Evolutionary conservation across 257 asterid species (phyloP), one percentile per base, ranked within the genome.

Genomic region (Gynochthodes officinalis): DNA sequence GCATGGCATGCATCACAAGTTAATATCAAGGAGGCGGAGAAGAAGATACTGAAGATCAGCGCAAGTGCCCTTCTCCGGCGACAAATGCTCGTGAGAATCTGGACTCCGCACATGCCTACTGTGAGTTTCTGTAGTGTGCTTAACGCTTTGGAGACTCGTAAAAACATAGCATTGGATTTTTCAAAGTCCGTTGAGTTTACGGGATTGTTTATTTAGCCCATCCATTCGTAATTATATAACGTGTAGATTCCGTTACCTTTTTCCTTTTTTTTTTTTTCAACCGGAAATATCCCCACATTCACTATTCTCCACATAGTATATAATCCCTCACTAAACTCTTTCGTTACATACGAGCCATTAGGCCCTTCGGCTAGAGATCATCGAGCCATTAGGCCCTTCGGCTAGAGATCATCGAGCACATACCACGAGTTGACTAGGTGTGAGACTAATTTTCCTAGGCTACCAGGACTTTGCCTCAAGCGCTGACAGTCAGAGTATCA

Each of bases 1-100:
- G 75, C 68, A 75, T 88, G 84, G 28, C 95, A 91, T 15, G 87
- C 87, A 42, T 82, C 52, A 39, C 83, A 77, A 52, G 61, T 68
- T 19, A 21, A n/a, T 18, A 69, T 69, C 12, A 59, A 63, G 14
- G 43, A n/a, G 40, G 71, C 25, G 0, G 75, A 73, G 49, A 82
- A 52, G 35, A 76, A 28, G 63, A 75, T 25, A 32, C 55, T 67
- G 33, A 77, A 33, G 75, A 72, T 46, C 76, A 88, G 39, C 69
- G 79, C 46, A 62, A 81, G n/a, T 14, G 73, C 7, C 28, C 73
- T 77, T 54, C 32, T 76, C 30, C 53, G 79, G 64, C 50, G 70
- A 40, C 7, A 19, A 39, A 44, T 79, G 44, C 19, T 80, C 88
- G 87, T 83, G 15, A 59, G 4, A 72, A 39, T 37, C 68, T 39